phyloP scores from a whole-genome alignment of 768 basidiomycete genomes.

The Mycena albidolilacea region DNA sequence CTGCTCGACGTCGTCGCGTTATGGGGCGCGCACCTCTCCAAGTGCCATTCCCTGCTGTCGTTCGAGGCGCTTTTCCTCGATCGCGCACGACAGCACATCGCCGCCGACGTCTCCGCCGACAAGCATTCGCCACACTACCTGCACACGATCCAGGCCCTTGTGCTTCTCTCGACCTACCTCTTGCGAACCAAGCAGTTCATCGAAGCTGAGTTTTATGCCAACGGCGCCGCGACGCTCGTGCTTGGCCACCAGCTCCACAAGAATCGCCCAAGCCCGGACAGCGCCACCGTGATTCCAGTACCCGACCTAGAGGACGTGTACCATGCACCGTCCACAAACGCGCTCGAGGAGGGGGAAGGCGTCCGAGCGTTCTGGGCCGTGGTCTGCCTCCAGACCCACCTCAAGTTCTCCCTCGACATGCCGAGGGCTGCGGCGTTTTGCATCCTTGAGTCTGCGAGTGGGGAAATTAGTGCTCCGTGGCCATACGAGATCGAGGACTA shows the following conservation, averaged over 20 bases:
- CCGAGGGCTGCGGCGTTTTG: neutral
- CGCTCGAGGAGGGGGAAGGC: conserved; percentile 38
- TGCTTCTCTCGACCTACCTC: conserved; percentile 29
- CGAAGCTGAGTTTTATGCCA: conserved; percentile 30
- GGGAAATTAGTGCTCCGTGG: conserved; percentile 38
- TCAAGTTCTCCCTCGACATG: conserved; percentile 13
- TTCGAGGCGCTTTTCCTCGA: conserved; percentile 12
- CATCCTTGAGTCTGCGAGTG: conserved; percentile 21
- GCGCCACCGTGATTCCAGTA: neutral
- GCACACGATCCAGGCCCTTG: conserved; percentile 33
- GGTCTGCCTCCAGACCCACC: conserved; percentile 26
- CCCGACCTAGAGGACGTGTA: neutral
- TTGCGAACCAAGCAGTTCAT: conserved; percentile 23
- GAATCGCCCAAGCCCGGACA: neutral
- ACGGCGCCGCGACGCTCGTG: conserved; percentile 26
- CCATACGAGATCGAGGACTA: conserved; percentile 34
- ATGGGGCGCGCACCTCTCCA: conserved; percentile 30
- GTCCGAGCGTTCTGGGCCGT: conserved; percentile 41
- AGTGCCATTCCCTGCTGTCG: neutral
- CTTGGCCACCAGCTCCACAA: conserved; percentile 26
- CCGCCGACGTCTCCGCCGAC: conserved; percentile 13
- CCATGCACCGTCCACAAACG: conserved; percentile 10
- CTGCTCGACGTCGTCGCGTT: conserved; percentile 20
- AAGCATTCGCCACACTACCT: neutral
- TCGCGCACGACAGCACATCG: conserved; percentile 21